Evolutionary conservation across 345 rosid species (phyloP).

Genomic region (Trapa bicornis): DNA sequence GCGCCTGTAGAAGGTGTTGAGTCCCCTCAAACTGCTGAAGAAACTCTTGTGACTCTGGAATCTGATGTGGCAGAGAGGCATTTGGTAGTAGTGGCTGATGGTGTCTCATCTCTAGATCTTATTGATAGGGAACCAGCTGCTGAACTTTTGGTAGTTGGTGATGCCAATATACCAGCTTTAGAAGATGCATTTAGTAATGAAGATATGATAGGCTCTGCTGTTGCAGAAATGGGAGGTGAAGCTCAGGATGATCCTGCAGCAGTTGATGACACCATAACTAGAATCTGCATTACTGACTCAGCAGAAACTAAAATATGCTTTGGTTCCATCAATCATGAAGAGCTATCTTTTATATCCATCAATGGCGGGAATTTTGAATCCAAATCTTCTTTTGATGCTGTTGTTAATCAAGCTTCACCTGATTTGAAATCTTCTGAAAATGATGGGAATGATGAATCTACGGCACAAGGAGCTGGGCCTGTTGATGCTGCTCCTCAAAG

Average conservation of each 20-base stretch:
- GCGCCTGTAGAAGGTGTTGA: slow-evolving; percentile 14
- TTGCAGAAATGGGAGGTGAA: slow-evolving; percentile 6
- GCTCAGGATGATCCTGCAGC: slow-evolving; percentile 16
- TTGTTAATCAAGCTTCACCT: slow-evolving; percentile 3
- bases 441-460: slow-evolving; percentile 8
- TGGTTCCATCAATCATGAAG: slow-evolving; percentile 8
- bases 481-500: slow-evolving; percentile 12
- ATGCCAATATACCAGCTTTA: neutral
- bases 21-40: slow-evolving; percentile 9
- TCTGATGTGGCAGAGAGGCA: slow-evolving; percentile 8
- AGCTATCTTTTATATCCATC: slow-evolving; percentile 9
- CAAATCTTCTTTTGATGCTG: neutral
- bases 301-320: slow-evolving; percentile 11
- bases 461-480: slow-evolving; percentile 10
- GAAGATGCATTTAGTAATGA: slow-evolving; percentile 6
- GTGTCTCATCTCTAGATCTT: slow-evolving; percentile 2
- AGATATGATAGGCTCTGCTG: slow-evolving; percentile 2
- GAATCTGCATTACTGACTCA: slow-evolving; percentile 4
- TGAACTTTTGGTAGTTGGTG: slow-evolving; percentile 6
- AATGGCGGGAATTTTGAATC: slow-evolving; percentile 8
- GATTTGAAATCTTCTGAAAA: neutral
- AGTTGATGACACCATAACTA: slow-evolving; percentile 12
- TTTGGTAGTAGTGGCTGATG: slow-evolving; percentile 8
- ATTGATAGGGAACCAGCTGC: slow-evolving; percentile 7
- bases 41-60: slow-evolving; percentile 7